Conservation (phyloP, 495 filamentous ascomycete genomes). For the Lophium mytilinum region DNA sequence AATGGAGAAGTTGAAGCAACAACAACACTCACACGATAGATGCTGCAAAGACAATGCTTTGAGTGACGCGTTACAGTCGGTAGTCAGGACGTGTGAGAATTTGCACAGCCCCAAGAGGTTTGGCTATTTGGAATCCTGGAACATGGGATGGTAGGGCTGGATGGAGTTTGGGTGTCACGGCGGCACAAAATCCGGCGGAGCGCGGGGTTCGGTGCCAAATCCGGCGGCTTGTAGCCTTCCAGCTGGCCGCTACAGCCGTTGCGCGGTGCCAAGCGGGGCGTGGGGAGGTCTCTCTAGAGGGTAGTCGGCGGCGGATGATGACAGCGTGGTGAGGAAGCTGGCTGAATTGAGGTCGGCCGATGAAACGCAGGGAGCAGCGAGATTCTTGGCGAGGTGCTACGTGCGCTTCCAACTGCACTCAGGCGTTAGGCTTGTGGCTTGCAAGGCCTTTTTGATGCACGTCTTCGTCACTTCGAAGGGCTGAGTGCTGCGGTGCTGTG, state of each 20-base stretch:
- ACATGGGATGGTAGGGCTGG: constrained; percentile 1
- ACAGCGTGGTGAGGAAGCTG: too few relatives aligned
- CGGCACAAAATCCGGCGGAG: not conserved
- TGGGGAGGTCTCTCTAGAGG: too few relatives aligned
- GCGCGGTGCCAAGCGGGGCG: too few relatives aligned
- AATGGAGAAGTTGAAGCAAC: not conserved
- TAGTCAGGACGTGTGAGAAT: constrained; percentile 2
- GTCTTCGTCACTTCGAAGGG: too few relatives aligned
- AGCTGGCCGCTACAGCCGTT: too few relatives aligned
- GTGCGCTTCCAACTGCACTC: not conserved
- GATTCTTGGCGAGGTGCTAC: not conserved
- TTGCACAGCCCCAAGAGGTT: constrained; percentile 17
- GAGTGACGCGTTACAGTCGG: not conserved
- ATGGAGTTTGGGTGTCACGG: not conserved
- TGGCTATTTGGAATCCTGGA: constrained; percentile 25
- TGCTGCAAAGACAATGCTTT: not conserved
- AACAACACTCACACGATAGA: not conserved
- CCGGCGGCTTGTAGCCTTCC: not conserved
- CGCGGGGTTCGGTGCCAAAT: not conserved
- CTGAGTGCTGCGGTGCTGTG: too few relatives aligned
- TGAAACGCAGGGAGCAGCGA: not conserved
- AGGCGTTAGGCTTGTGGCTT: too few relatives aligned
- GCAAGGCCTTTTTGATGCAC: too few relatives aligned
- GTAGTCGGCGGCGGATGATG: too few relatives aligned
- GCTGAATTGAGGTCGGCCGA: not conserved